These are phyloP conservation scores for Xylariaceae sp. DNA, from an alignment of 2,329 filamentous ascomycete genomes.

Conservation along the genomic window DNA sequence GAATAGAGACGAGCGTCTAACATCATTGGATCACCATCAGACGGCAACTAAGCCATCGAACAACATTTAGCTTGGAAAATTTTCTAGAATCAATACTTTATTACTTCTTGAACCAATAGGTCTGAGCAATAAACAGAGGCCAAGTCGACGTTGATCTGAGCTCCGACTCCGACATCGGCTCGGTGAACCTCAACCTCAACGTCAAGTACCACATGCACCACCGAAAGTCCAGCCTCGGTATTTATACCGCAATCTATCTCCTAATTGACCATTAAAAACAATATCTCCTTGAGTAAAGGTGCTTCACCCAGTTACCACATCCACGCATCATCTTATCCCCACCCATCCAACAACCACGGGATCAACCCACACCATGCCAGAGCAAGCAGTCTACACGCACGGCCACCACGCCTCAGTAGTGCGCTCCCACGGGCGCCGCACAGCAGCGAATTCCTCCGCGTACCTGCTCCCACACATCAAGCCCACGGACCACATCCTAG, in stretches of 20 bases:
- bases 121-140: too few relatives aligned
- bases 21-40: too few relatives aligned
- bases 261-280: background rate
- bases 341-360: too few relatives aligned
- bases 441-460: conserved; percentile 19
- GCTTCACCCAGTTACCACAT: background rate
- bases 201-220: background rate
- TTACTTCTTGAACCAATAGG: too few relatives aligned
- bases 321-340: background rate
- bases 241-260: background rate
- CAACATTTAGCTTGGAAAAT: too few relatives aligned
- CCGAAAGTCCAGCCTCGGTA: background rate
- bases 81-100: too few relatives aligned
- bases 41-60: too few relatives aligned
- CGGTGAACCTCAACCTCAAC: background rate
- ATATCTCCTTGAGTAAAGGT: background rate
- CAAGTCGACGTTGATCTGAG: too few relatives aligned
- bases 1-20: too few relatives aligned
- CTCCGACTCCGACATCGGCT: conserved; percentile 10
- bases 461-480: conserved; percentile 35
- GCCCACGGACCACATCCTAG: conserved; percentile 32
- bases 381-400: conserved; percentile 3
- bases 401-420: conserved; percentile 22
- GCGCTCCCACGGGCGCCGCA: conserved; percentile 18
- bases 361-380: background rate